Evolutionary conservation across 2,329 filamentous ascomycete species (phyloP), one percentile per base, ranked within the genome.

Genomic region (Alternaria ethzedia): DNA sequence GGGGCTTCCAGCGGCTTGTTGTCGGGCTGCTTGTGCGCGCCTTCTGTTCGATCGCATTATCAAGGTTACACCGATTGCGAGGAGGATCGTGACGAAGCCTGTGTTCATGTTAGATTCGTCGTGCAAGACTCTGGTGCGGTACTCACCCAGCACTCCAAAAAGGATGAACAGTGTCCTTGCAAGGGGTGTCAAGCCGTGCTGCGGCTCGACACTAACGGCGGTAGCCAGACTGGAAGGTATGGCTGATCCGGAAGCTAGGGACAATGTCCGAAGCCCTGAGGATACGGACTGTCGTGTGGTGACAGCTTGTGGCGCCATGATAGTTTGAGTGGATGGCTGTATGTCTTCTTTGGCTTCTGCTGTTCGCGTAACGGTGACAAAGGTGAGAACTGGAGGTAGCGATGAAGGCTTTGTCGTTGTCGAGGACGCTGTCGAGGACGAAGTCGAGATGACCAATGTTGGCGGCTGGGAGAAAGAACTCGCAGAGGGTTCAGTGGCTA

Each of bases 121-220:
- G 6, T 36, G 21, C 11, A 10, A 49, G 47, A 2, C 2, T 36
- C 2, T n/a, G 28, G 11, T 5, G 7, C 9, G 11, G 2, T 26
- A 12, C 47, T 47, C 41, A 65, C 65, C 65, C 11, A 65, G 43
- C 0, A 65, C 65, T 3, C 62, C 62, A 13, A 67, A 59, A 12
- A 63, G 49, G 17, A 67, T 65, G 28, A 67, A 65, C 11, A 67
- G 28, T 13, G 65, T 51, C 32, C 59, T 59, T 49, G 59, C 54
- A 3, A 59, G 44, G 6, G 65, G 62, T 2, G 52, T 55, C 54
- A 65, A 56, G n/a, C 62, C 50, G 23, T 44, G 26, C 17, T 43
- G 23, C n/a, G 47, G 44, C 25, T 54, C 56, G 20, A 32, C 41
- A n/a, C 21, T 51, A 2, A 45, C 25, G 17, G 36, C 26, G 36